phyloP scores from a whole-genome alignment of 2,329 filamentous ascomycete genomes.

The Dryadomyces quercus-mongolicae region DNA sequence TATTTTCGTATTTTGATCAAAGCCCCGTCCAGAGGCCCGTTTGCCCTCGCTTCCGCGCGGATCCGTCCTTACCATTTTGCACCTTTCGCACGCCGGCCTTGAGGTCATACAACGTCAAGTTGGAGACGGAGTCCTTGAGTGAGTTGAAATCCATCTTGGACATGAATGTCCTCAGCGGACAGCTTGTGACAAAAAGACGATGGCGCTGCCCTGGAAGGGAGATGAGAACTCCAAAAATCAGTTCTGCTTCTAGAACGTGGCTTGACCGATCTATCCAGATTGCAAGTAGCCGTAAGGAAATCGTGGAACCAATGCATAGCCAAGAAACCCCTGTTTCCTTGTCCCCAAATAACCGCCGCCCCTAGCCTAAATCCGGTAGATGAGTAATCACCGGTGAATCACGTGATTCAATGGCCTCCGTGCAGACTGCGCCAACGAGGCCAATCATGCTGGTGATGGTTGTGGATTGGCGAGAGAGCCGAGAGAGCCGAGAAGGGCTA shows the following conservation, averaged over 20 bases:
- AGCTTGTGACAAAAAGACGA: background rate
- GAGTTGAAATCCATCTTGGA: conserved; percentile 70
- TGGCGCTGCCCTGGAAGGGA: background rate
- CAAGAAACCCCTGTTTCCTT: background rate
- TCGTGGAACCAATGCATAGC: background rate
- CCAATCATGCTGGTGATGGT: no score
- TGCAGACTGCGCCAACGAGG: no score
- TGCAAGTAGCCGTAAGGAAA: background rate
- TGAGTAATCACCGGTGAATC: background rate
- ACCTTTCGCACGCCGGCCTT: conserved; percentile 92
- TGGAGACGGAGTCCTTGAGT: conserved; percentile 77
- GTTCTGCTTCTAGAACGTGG: background rate
- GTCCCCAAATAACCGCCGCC: background rate
- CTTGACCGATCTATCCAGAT: background rate
- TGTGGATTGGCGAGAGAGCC: no score
- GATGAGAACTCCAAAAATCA: background rate
- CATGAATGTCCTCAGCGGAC: background rate
- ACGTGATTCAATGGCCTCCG: background rate
- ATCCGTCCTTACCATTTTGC: conserved; percentile 66
- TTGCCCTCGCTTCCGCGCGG: background rate
- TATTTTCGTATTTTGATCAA: no score
- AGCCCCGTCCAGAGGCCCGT: no score
- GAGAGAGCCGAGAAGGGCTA: no score
- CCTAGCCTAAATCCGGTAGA: background rate
- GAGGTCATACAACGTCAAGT: conserved; percentile 86